These are phyloP conservation scores for Westerdykella aurantiaca DNA, from an alignment of 2,329 filamentous ascomycete genomes.

Conservation along the genomic window DNA sequence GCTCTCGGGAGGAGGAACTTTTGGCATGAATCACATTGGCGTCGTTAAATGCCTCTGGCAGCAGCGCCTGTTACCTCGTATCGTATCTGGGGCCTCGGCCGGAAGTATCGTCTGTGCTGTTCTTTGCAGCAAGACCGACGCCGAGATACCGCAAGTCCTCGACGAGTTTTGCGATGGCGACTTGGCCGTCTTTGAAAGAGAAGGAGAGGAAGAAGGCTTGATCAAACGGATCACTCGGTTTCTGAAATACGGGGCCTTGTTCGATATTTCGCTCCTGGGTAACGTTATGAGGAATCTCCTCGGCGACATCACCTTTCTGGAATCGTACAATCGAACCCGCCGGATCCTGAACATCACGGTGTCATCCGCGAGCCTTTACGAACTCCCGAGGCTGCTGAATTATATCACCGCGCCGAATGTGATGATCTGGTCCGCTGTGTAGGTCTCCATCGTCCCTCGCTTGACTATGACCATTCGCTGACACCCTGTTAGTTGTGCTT, in stretches of 20 bases:
- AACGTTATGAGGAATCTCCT: conserved; percentile 75
- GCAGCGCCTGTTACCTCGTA: conserved; percentile 68
- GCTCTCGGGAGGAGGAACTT: conserved; percentile 79
- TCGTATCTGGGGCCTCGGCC: conserved; percentile 82
- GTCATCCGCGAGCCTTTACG: conserved; percentile 79
- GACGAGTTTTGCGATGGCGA: conserved; percentile 72
- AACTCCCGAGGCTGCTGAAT: conserved; percentile 80
- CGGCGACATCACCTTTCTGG: conserved; percentile 88
- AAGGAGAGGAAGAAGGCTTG: conserved; percentile 55
- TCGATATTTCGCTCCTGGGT: conserved; percentile 75
- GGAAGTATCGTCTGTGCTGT: conserved; percentile 82
- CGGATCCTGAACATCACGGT: conserved; percentile 92
- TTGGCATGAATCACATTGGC: conserved; percentile 88
- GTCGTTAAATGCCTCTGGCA: conserved; percentile 78
- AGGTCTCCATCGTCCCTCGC: conserved; percentile 31
- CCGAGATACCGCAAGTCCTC: conserved; percentile 67
- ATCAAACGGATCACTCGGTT: conserved; percentile 65
- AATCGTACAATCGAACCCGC: conserved; percentile 90
- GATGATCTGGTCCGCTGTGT: conserved; percentile 90
- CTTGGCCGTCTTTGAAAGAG: conserved; percentile 69
- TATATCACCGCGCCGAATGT: conserved; percentile 92
- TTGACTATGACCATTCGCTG: conserved; percentile 3
- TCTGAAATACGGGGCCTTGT: conserved; percentile 75
- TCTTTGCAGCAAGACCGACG: conserved; percentile 70
- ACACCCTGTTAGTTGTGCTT: conserved; percentile 58